Percentiles rank a stretch among this genome's conserved stretches.
These are phyloP conservation scores for Kandelia obovata DNA, from an alignment of 345 rosid genomes.

Conservation along the genomic window DNA sequence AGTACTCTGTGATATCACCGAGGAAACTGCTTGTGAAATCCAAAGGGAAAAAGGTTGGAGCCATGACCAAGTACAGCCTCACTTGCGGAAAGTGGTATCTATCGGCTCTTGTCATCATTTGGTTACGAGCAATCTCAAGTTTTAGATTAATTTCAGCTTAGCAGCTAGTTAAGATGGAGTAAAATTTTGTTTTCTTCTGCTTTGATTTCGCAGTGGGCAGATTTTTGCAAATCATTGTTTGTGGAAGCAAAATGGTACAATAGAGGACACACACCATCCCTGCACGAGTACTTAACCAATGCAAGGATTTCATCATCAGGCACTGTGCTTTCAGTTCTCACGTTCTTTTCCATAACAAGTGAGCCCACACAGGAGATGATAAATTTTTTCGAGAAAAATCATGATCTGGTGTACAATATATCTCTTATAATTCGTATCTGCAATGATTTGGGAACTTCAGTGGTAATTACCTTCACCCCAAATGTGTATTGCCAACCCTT, in stretches of 20 bases:
- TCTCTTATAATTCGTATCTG: conserved; percentile 44
- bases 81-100: conserved; percentile 43
- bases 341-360: conserved; percentile 24
- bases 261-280: conserved; percentile 31
- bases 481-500: neutral
- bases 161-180: too few relatives aligned
- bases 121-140: too few relatives aligned
- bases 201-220: conserved; percentile 42
- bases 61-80: conserved; percentile 16
- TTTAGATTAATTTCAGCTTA: neutral
- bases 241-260: conserved; percentile 51
- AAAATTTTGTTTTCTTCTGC: neutral
- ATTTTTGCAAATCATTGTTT: conserved; percentile 41
- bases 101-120: conserved; percentile 1
- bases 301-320: conserved; percentile 48
- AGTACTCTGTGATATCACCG: conserved; percentile 27
- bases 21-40: conserved; percentile 41
- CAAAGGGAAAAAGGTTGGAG: conserved; percentile 25
- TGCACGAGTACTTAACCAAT: conserved; percentile 41
- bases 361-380: conserved; percentile 9
- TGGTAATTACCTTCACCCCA: conserved; percentile 20
- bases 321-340: conserved; percentile 26
- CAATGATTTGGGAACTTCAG: conserved; percentile 46
- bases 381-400: conserved; percentile 6
- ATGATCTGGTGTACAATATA: conserved; percentile 29